phyloP scores from a whole-genome alignment of 345 rosid genomes.

The Hirschfeldia incana region DNA sequence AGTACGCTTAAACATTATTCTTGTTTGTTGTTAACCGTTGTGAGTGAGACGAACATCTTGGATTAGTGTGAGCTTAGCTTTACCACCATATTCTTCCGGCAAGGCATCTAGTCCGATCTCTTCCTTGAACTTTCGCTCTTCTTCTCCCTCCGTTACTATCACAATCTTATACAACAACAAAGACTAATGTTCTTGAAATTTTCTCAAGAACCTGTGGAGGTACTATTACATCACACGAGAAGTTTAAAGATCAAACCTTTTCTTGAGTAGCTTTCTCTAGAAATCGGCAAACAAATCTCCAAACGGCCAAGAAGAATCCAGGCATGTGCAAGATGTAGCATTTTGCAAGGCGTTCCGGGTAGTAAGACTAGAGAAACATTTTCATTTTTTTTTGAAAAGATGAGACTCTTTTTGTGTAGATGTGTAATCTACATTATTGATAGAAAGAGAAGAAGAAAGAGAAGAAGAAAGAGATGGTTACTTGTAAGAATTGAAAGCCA shows the following conservation, averaged over 20 bases:
- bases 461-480: constrained; percentile 18
- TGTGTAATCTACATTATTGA: background rate
- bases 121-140: constrained; percentile 39
- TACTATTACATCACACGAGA: background rate
- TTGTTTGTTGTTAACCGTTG: background rate
- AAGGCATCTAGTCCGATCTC: constrained; percentile 60
- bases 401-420: background rate
- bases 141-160: constrained; percentile 62
- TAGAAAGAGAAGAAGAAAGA: background rate
- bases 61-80: constrained; percentile 51
- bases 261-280: constrained; percentile 84
- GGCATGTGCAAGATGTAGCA: constrained; percentile 78
- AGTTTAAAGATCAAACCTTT: constrained; percentile 48
- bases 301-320: constrained; percentile 63
- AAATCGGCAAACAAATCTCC: constrained; percentile 78
- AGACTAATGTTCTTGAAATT: background rate
- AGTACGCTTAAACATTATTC: background rate
- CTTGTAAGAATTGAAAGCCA: constrained; percentile 88
- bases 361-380: constrained; percentile 61
- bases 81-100: constrained; percentile 80
- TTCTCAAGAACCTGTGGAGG: background rate
- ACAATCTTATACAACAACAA: constrained; percentile 52
- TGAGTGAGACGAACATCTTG: constrained; percentile 15
- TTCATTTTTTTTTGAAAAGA: background rate
- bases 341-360: constrained; percentile 86